Conservation (phyloP, 1,284 basidiomycete species). For the Ustilago shanxiensis region DNA sequence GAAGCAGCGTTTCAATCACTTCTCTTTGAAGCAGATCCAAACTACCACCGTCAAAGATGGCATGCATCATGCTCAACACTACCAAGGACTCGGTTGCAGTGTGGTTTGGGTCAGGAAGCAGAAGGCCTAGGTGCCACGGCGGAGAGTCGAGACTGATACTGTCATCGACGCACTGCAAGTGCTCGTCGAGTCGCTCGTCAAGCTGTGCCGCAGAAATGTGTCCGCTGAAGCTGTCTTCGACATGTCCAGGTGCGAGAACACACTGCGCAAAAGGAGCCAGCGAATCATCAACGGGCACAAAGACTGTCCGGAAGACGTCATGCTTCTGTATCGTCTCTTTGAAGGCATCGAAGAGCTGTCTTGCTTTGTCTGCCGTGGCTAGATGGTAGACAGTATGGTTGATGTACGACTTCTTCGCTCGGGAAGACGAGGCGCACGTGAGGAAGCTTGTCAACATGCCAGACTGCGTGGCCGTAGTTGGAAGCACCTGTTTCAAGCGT, state of each 20-base stretch:
- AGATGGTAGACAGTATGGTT: too few relatives aligned
- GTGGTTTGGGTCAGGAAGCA: not conserved
- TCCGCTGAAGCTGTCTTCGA: slow-evolving; percentile 2
- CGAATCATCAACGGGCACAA: slow-evolving; percentile 27
- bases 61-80: slow-evolving; percentile 27
- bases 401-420: not conserved
- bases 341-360: slow-evolving; percentile 7
- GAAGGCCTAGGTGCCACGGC: slow-evolving; percentile 19
- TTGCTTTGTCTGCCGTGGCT: not conserved
- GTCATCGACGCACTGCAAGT: slow-evolving; percentile 4
- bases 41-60: slow-evolving; percentile 34
- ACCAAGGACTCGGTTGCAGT: slow-evolving; percentile 2
- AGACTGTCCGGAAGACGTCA: slow-evolving; percentile 19
- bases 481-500: not conserved
- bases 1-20: not conserved
- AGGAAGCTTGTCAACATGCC: slow-evolving; percentile 36
- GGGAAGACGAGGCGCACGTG: not conserved
- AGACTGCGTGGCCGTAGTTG: slow-evolving; percentile 35
- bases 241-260: slow-evolving; percentile 6
- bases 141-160: slow-evolving; percentile 18
- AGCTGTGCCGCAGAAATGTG: not conserved
- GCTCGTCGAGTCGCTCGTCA: slow-evolving; percentile 1
- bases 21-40: slow-evolving; percentile 22
- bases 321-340: not conserved
- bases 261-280: slow-evolving; percentile 39